Conservation (phyloP, 345 rosid species). For the Triadica sebifera region DNA sequence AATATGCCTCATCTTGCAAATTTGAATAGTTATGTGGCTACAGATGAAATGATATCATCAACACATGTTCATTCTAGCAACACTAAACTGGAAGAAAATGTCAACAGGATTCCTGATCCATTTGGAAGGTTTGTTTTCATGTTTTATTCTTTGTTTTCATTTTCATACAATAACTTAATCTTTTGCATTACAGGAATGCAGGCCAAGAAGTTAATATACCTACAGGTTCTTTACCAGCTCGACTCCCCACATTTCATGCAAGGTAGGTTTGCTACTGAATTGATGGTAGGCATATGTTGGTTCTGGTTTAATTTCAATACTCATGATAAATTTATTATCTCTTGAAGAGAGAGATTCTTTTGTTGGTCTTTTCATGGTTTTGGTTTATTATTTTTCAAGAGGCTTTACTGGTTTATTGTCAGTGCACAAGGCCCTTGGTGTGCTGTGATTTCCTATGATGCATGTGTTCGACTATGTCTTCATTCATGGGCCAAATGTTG, state of each 20-base stretch:
- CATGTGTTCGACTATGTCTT: constrained; percentile 29
- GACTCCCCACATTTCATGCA: constrained; percentile 25
- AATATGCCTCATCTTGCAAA: neutral
- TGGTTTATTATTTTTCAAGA: neutral
- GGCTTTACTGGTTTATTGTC: neutral
- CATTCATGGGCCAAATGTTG: constrained; percentile 29
- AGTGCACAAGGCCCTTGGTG: constrained; percentile 28
- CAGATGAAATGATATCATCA: neutral
- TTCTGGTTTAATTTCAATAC: neutral
- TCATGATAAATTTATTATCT: neutral
- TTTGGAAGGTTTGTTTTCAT: constrained; percentile 13
- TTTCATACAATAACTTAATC: neutral
- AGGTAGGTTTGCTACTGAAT: constrained; percentile 15
- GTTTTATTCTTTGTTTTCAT: neutral
- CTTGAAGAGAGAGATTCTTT: neutral
- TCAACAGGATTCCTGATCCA: neutral
- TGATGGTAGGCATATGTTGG: neutral
- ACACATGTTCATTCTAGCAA: neutral
- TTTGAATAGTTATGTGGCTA: neutral
- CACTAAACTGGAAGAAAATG: neutral
- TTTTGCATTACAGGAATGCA: constrained; percentile 6
- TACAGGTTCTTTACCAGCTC: constrained; percentile 18
- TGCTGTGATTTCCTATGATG: constrained; percentile 32
- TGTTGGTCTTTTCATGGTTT: neutral
- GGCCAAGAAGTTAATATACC: constrained; percentile 14